These are phyloP conservation scores for Pseudophaeomoniella oleicola DNA, from an alignment of 2,329 filamentous ascomycete genomes.

Conservation along the genomic window DNA sequence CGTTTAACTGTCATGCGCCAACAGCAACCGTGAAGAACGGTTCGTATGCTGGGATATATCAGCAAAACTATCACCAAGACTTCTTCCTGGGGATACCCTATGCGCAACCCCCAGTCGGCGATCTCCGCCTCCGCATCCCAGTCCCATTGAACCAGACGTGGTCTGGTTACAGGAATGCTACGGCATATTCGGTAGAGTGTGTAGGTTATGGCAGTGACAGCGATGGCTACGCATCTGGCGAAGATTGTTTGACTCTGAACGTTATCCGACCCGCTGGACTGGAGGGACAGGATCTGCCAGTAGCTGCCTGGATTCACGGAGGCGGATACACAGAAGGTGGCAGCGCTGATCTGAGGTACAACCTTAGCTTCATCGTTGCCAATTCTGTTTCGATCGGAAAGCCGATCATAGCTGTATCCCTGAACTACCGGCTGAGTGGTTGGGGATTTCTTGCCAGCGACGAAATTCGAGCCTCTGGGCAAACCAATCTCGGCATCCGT, in stretches of 20 bases:
- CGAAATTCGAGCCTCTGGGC: constrained; percentile 6
- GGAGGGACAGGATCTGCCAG: constrained; percentile 33
- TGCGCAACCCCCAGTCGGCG: constrained; percentile 13
- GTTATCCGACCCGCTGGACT: constrained; percentile 40
- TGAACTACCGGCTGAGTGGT: constrained; percentile 38
- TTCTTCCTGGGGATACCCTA: constrained; percentile 26
- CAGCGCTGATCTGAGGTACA: constrained; percentile 42
- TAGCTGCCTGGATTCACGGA: constrained; percentile 48
- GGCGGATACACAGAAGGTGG: constrained; percentile 38
- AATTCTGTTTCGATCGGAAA: constrained; percentile 36
- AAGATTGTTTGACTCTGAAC: constrained; percentile 50
- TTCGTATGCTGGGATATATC: constrained; percentile 30
- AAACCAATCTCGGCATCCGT: constrained; percentile 42
- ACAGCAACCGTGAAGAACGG: constrained; percentile 27
- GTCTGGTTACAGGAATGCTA: constrained; percentile 26
- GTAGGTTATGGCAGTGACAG: constrained; percentile 31
- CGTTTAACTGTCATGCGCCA: no score
- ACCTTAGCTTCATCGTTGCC: constrained; percentile 44
- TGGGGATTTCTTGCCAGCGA: constrained; percentile 39
- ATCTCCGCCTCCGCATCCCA: constrained; percentile 24
- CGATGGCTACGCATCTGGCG: constrained; percentile 20
- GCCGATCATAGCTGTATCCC: constrained; percentile 38
- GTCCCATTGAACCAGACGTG: constrained; percentile 33
- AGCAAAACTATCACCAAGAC: constrained; percentile 30
- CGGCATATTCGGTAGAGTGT: constrained; percentile 31